Conservation (phyloP, 2,329 filamentous ascomycete species). For the Fusarium mangiferae region DNA sequence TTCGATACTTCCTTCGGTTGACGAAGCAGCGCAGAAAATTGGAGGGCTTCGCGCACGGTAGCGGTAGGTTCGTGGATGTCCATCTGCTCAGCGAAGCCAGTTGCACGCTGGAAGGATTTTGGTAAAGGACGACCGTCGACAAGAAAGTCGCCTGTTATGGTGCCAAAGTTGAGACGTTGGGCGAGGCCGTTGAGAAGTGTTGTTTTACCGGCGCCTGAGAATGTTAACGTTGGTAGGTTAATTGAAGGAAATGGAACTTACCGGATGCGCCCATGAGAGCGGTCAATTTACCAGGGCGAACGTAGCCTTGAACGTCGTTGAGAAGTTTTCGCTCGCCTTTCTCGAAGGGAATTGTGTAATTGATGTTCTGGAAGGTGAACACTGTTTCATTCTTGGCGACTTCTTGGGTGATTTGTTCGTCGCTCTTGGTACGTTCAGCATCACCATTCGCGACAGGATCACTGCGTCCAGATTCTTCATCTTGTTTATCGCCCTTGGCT, state of each 20-base stretch:
- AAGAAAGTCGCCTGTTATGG: conserved; percentile 80
- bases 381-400: conserved; percentile 71
- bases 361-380: conserved; percentile 63
- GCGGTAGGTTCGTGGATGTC: conserved; percentile 74
- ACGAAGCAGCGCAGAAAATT: conserved; percentile 72
- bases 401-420: conserved; percentile 46
- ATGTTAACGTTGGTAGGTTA: accelerated
- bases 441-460: conserved; percentile 43
- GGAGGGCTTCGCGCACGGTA: conserved; percentile 73
- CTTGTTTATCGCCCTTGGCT: conserved; percentile 52
- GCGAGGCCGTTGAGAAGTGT: conserved; percentile 79
- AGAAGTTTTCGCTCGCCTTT: conserved; percentile 74
- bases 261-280: conserved; percentile 76
- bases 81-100: conserved; percentile 74
- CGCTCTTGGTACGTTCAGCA: conserved; percentile 42
- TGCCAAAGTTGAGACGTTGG: conserved; percentile 79
- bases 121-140: conserved; percentile 79
- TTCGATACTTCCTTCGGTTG: conserved; percentile 66
- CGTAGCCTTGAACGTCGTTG: conserved; percentile 83
- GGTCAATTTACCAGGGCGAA: conserved; percentile 82
- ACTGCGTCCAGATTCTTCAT: conserved; percentile 58
- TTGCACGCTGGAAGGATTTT: conserved; percentile 81
- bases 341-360: conserved; percentile 65
- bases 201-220: conserved; percentile 70
- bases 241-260: conserved; percentile 26